Percentiles rank a stretch among this genome's conserved stretches.
These are phyloP conservation scores for Pichia sp. DNA, from an alignment of 1,139 yeast species.

Conservation along the genomic window DNA sequence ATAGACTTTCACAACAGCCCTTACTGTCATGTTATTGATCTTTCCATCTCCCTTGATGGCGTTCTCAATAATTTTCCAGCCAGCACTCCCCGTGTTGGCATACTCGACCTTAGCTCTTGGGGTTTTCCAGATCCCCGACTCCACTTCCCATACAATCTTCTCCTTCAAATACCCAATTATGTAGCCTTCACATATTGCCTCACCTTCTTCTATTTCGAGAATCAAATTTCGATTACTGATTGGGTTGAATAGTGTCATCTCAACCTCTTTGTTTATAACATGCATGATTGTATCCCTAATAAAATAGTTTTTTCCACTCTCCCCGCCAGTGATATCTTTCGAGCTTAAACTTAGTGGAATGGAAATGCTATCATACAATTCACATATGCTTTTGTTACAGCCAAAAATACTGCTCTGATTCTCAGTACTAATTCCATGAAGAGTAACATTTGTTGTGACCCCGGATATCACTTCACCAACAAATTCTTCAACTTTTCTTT, in stretches of 20 bases:
- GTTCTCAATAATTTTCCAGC: slow-evolving; percentile 44
- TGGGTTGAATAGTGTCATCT: slow-evolving; percentile 50
- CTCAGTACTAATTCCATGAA: slow-evolving; percentile 18
- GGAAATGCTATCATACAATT: not conserved
- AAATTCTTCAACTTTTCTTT: slow-evolving; percentile 27
- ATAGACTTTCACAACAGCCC: slow-evolving; percentile 38
- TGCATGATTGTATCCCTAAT: slow-evolving; percentile 47
- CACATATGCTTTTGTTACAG: slow-evolving; percentile 1
- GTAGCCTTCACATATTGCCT: slow-evolving; percentile 43
- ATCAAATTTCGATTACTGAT: slow-evolving; percentile 39
- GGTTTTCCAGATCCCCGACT: slow-evolving; percentile 49
- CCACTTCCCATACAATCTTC: slow-evolving; percentile 37
- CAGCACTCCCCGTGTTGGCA: slow-evolving; percentile 38
- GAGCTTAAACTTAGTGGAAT: slow-evolving; percentile 9
- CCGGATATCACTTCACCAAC: slow-evolving; percentile 34
- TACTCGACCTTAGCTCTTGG: slow-evolving; percentile 47
- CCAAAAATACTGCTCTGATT: slow-evolving; percentile 10
- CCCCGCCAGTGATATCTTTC: not conserved
- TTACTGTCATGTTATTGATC: slow-evolving; percentile 34
- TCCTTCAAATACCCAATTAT: slow-evolving; percentile 43
- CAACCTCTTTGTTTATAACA: slow-evolving; percentile 48
- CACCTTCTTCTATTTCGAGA: slow-evolving; percentile 41
- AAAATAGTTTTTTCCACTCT: slow-evolving; percentile 27
- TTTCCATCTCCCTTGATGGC: slow-evolving; percentile 48
- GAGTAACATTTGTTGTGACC: slow-evolving; percentile 5